Conservation (phyloP, 371 early-diverging fungal genomes). For the Ecytonucleospora hepatopenaei region DNA sequence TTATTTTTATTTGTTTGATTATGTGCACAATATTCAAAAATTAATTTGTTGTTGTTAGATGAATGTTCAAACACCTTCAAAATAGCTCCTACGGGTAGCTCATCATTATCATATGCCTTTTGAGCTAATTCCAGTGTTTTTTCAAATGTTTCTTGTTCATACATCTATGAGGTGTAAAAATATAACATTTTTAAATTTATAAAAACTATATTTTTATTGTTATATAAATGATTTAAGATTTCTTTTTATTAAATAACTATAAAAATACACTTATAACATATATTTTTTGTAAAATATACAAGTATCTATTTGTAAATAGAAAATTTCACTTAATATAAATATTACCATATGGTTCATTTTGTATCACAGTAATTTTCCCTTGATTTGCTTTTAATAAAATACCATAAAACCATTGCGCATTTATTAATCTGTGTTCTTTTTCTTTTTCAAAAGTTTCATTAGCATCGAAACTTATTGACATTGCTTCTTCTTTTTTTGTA, state of each 20-base stretch:
- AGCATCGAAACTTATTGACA: too few relatives aligned
- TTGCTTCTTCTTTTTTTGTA: too few relatives aligned
- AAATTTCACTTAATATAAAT: too few relatives aligned
- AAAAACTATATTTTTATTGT: too few relatives aligned
- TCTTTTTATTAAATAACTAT: too few relatives aligned
- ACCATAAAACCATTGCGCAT: slow-evolving; percentile 4
- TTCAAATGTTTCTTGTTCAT: background rate
- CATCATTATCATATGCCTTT: slow-evolving; percentile 68
- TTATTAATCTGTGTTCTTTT: background rate
- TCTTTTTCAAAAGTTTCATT: background rate
- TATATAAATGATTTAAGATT: too few relatives aligned
- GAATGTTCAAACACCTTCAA: too few relatives aligned
- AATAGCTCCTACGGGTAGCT: slow-evolving; percentile 98
- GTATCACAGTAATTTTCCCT: background rate
- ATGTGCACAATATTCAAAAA: slow-evolving; percentile 70
- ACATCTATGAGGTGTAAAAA: background rate
- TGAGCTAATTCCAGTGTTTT: slow-evolving; percentile 59
- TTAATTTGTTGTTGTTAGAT: slow-evolving; percentile 70
- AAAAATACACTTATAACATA: too few relatives aligned
- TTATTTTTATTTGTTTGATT: slow-evolving; percentile 63
- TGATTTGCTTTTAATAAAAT: background rate
- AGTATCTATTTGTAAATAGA: too few relatives aligned
- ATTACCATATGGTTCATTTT: background rate
- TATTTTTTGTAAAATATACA: too few relatives aligned
- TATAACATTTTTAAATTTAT: too few relatives aligned